Conservation (phyloP, 306 rosid genomes). For the Fragaria iinumae region DNA sequence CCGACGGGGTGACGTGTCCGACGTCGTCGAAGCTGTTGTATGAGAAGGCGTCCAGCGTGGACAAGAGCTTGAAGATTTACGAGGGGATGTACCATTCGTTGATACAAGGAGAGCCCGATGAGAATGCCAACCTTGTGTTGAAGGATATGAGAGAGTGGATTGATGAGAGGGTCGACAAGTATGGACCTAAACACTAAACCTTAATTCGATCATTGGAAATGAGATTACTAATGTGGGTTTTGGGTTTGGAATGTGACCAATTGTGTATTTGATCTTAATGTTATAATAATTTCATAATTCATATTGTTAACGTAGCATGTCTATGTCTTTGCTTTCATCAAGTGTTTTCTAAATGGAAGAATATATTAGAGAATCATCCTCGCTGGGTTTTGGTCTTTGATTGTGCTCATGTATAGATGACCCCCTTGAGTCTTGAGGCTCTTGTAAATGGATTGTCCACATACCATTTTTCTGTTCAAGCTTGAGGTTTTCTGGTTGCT, state of each 20-base stretch:
- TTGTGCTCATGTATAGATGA: neutral
- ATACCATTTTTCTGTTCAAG: too few relatives aligned
- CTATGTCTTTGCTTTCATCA: too few relatives aligned
- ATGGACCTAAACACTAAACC: slow-evolving; percentile 30
- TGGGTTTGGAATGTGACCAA: neutral
- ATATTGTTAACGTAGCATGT: too few relatives aligned
- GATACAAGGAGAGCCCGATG: slow-evolving; percentile 90
- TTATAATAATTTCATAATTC: neutral
- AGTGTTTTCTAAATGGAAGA: neutral
- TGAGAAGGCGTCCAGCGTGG: slow-evolving; percentile 73
- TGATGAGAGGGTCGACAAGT: slow-evolving; percentile 57
- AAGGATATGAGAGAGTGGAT: slow-evolving; percentile 88
- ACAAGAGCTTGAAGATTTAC: slow-evolving; percentile 81
- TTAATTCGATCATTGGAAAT: too few relatives aligned
- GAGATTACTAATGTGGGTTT: neutral
- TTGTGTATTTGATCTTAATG: neutral
- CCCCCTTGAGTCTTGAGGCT: too few relatives aligned
- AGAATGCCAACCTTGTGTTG: slow-evolving; percentile 61
- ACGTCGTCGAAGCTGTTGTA: slow-evolving; percentile 67
- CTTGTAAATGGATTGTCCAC: too few relatives aligned
- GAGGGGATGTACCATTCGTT: slow-evolving; percentile 94
- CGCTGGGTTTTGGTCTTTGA: neutral
- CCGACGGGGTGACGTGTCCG: slow-evolving; percentile 86
- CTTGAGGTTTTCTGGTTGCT: too few relatives aligned
- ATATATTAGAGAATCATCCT: neutral